Conservation (phyloP, 352 stramenopile species). For the Phytophthora brassicae region DNA sequence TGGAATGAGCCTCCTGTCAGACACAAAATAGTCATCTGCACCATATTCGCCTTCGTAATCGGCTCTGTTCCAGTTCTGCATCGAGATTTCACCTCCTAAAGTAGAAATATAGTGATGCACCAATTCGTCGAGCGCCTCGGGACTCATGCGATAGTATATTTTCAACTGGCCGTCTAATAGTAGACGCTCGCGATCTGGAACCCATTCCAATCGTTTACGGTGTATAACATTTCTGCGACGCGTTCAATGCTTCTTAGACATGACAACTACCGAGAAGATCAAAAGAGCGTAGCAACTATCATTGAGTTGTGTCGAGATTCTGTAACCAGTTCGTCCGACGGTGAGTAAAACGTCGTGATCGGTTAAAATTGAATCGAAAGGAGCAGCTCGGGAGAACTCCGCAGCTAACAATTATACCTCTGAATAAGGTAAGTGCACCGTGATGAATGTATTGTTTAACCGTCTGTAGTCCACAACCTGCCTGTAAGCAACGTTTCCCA, state of each 20-base stretch:
- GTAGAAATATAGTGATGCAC: neutral
- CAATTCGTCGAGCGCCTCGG: neutral
- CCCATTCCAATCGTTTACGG: conserved; percentile 4
- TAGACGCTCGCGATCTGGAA: neutral
- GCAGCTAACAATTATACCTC: no score
- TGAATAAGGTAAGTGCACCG: no score
- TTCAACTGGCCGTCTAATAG: neutral
- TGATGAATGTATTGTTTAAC: no score
- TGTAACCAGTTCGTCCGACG: no score
- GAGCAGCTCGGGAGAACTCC: no score
- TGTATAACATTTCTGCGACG: neutral
- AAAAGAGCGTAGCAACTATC: neutral
- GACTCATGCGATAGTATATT: conserved; percentile 6
- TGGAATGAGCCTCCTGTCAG: neutral
- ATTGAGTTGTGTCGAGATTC: neutral
- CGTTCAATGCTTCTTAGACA: neutral
- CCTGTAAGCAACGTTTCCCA: neutral
- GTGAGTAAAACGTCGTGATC: no score
- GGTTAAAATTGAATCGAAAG: no score
- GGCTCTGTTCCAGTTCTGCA: neutral
- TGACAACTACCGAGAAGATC: neutral
- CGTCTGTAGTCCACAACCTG: no score
- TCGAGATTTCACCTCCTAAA: neutral
- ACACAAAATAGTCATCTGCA: neutral
- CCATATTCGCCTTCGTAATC: neutral